Percentiles rank a stretch among this genome's conserved stretches.
Evolutionary conservation across 331 rosid species (phyloP).

Genomic region (Phaseolus coccineus): DNA sequence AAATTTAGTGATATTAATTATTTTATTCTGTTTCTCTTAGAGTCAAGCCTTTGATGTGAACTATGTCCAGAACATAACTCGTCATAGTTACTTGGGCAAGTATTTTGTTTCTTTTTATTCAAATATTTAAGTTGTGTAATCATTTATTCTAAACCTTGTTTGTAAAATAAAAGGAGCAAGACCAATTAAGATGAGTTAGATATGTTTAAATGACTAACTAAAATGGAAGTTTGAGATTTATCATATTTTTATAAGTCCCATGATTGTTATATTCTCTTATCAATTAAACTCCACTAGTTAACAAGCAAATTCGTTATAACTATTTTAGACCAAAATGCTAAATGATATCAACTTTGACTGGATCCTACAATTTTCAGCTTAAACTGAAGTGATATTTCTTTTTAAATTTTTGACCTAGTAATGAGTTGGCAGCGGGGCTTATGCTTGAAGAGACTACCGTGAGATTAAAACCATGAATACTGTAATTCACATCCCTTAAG

Average conservation of each 20-base stretch:
- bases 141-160: background rate
- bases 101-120: background rate
- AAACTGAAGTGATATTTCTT: background rate
- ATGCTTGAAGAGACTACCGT: background rate
- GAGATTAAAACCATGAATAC: background rate
- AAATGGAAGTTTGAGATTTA: background rate
- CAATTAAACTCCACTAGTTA: background rate
- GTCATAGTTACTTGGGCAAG: background rate
- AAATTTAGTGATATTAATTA: constrained; percentile 49
- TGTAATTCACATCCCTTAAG: background rate
- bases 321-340: background rate
- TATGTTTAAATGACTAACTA: background rate
- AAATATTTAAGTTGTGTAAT: background rate
- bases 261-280: background rate
- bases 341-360: background rate
- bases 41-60: background rate
- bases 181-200: background rate
- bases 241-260: background rate
- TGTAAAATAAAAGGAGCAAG: background rate
- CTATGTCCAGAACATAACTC: background rate
- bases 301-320: background rate
- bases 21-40: background rate
- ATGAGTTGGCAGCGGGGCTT: background rate
- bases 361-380: background rate
- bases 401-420: background rate